Evolutionary conservation across 495 filamentous ascomycete species (phyloP), one percentile per base, ranked within the genome.

Genomic region (Annulohypoxylon bovei): DNA sequence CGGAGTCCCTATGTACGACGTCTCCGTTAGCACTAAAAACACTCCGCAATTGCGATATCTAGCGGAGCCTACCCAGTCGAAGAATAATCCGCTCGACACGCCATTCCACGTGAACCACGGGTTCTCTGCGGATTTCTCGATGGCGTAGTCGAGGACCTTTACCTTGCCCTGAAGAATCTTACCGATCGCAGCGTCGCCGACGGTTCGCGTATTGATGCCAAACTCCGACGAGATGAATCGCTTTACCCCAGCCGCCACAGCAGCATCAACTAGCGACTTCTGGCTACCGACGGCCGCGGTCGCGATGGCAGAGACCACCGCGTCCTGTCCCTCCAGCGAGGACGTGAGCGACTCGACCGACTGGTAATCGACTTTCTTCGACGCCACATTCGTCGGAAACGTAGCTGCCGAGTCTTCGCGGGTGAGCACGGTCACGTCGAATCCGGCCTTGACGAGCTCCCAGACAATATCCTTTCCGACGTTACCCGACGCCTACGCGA

Each of bases 211-310:
- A 62, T 89, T 82, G 55, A 81, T 63, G 1, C 90, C 91, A 63
- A 88, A 93, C 66, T 91, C 88, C 9, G 85, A 87, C 0, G 89
- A 90, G 44, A 92, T 80, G 67, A 90, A 89, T 27, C 89, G 84
- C 73, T 84, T 80, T 2, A 92, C 88, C 12, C 84, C 83, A 0
- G 87, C 89, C 0, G 81, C 81, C 16, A 87, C 73, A 0, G 88
- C 83, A 1, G 89, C 90, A 56, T 92, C 88, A 11, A 92, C 82
- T 23, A 90, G 78, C 0, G 71, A 60, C 6, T 75, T 75, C 62
- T 91, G 87, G 0, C 67, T 70, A 0, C 68, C 63, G 18, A 87
- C 35, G 0, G 74, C 78, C 0, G 67, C 47, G 4, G 75, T 68
- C 14, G 76, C 79, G 4, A 91, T 70, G 3, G 83, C 67, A 22